Conservation (phyloP, 2,329 filamentous ascomycete species). For the Setomelanomma holmii region DNA sequence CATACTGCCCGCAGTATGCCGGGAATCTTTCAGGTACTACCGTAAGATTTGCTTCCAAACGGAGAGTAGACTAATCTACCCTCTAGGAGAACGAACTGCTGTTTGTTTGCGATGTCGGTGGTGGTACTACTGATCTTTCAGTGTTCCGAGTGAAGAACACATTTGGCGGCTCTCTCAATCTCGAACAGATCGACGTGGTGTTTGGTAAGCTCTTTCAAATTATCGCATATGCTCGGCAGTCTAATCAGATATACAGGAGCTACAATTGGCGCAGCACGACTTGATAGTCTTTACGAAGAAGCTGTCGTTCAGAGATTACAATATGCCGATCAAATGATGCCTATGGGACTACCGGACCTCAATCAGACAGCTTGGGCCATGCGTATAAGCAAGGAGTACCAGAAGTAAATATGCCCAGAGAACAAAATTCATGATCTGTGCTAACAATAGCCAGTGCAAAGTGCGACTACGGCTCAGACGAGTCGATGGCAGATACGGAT, state of each 20-base stretch:
- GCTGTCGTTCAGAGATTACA: conserved; percentile 28
- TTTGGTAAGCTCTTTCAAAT: conserved; percentile 26
- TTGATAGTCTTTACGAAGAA: conserved; percentile 44
- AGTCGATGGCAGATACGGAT: conserved; percentile 32
- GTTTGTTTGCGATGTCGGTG: conserved; percentile 59
- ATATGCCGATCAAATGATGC: conserved; percentile 18
- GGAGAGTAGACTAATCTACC: neutral
- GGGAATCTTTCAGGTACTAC: conserved; percentile 32
- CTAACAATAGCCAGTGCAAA: conserved; percentile 35
- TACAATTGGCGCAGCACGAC: conserved; percentile 45
- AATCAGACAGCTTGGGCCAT: conserved; percentile 46
- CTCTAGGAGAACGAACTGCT: conserved; percentile 50
- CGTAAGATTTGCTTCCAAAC: too few relatives aligned
- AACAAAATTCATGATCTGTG: neutral
- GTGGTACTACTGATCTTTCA: conserved; percentile 52
- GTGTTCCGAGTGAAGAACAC: conserved; percentile 42
- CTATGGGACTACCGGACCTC: conserved; percentile 30
- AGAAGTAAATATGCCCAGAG: conserved; percentile 16
- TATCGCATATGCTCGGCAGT: neutral
- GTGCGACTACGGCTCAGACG: conserved; percentile 41
- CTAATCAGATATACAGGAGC: conserved; percentile 38
- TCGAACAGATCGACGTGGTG: conserved; percentile 45
- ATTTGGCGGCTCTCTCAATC: conserved; percentile 27
- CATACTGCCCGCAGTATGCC: conserved; percentile 48
- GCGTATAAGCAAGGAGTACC: conserved; percentile 46